Evolutionary conservation across 805 yeast genomes (phyloP).

Genomic region (Metschnikowia similis): DNA sequence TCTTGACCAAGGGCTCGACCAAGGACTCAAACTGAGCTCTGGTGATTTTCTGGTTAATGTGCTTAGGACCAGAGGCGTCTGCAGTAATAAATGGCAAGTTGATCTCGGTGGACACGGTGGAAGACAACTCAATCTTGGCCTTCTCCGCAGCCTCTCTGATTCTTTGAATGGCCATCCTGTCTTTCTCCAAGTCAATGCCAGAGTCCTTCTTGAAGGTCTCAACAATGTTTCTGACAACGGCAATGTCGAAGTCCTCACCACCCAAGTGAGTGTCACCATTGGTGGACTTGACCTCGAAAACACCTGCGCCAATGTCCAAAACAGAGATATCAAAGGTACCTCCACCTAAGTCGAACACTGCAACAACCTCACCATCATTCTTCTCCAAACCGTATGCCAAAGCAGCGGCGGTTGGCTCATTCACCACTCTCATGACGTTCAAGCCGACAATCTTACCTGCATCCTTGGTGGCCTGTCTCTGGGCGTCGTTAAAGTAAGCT

Average conservation of each 20-base stretch:
- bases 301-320: constrained; percentile 96
- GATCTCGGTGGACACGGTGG: constrained; percentile 65
- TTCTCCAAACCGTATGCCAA: constrained; percentile 92
- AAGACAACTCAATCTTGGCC: constrained; percentile 83
- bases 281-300: constrained; percentile 94
- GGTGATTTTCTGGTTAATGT: constrained; percentile 64
- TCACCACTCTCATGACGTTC: constrained; percentile 83
- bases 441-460: constrained; percentile 97
- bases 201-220: constrained; percentile 71
- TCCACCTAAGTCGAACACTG: constrained; percentile 97
- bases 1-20: constrained; percentile 66
- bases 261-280: constrained; percentile 94
- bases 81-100: constrained; percentile 86
- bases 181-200: constrained; percentile 53
- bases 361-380: constrained; percentile 78
- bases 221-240: constrained; percentile 78
- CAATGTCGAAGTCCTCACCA: constrained; percentile 90
- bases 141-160: constrained; percentile 68
- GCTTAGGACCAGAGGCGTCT: constrained; percentile 78
- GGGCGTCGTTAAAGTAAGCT: constrained; percentile 87
- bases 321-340: constrained; percentile 98
- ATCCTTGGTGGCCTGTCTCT: constrained; percentile 92
- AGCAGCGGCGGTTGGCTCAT: constrained; percentile 93
- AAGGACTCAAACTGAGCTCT: constrained; percentile 65
- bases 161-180: constrained; percentile 60